Percentiles rank a stretch among this genome's conserved stretches.
These are phyloP conservation scores for Exophiala mesophila DNA, from an alignment of 2,329 filamentous ascomycete species.

Conservation along the genomic window DNA sequence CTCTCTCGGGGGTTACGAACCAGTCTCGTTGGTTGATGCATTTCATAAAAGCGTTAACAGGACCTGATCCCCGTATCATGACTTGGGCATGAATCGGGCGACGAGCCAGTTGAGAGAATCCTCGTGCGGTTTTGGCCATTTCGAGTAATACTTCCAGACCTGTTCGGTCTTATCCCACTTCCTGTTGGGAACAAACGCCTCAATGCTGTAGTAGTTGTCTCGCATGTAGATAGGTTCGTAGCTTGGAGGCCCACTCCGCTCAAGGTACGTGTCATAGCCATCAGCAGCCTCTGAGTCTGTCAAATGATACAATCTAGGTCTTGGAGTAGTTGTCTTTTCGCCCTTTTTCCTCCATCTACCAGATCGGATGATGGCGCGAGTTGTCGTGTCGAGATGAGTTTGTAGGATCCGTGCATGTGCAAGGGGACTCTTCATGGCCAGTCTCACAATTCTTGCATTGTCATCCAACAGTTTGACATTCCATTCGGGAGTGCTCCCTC, in stretches of 20 bases:
- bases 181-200: constrained; percentile 25
- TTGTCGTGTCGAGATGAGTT: constrained; percentile 22
- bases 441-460: constrained; percentile 21
- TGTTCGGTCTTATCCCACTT: constrained; percentile 25
- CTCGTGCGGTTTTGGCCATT: constrained; percentile 24
- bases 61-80: too few species aligned
- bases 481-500: constrained; percentile 23
- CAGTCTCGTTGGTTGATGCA: too few species aligned
- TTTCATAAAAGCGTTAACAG: too few species aligned
- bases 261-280: constrained; percentile 22
- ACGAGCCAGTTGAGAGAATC: constrained; percentile 23
- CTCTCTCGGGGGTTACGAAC: too few species aligned
- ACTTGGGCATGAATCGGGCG: constrained; percentile 16
- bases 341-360: constrained; percentile 21
- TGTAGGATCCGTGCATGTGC: constrained; percentile 23
- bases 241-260: constrained; percentile 23
- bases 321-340: constrained; percentile 11
- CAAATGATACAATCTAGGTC: constrained; percentile 22
- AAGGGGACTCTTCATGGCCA: constrained; percentile 21
- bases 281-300: constrained; percentile 20
- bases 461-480: constrained; percentile 20
- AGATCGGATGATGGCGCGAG: constrained; percentile 22
- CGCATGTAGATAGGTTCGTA: constrained; percentile 25
- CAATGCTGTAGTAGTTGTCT: constrained; percentile 26
- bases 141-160: constrained; percentile 24